Evolutionary conservation across 1,139 yeast species (phyloP), one percentile per base, ranked within the genome.

Genomic region (Geotrichum klebahnii): DNA sequence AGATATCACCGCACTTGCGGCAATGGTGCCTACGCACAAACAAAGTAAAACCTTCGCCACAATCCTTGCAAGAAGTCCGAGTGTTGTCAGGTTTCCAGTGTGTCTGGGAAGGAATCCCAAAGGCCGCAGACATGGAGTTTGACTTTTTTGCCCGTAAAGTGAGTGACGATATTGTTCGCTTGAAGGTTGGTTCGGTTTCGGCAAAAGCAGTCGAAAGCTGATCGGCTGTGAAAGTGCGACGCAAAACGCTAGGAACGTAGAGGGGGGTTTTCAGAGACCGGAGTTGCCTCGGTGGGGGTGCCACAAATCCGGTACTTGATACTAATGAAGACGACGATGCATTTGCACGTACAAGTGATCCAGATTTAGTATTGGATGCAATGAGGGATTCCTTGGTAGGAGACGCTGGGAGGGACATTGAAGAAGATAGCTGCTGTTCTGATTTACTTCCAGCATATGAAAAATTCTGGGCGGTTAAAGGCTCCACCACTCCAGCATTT

Each of bases 11-110:
- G 70, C 97, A 90, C 62, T 86, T 83, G 47, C 97, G 78, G 65
- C 97, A 90, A 68, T 90, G 97, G 64, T 90, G 97, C 53, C 94
- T 80, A 56, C 97, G 77, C 60, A 89, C 95, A 66, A 87, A 79
- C 36, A 68, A 58, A 3, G 69, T 61, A 53, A 70, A 70, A 23
- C 54, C 53, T 31, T 55, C 55, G 32, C 52, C 71, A 68, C 97
- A 89, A n/a, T 77, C 75, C n/a, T 78, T 76, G 65, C 97, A 89
- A 45, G 77, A 73, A 42, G 72, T 68, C 26, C 86, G 79, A 14
- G 76, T 65, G 43, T 76, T 77, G 65, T 89, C 95, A 36, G 86
- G 81, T 44, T 81, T 72, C 97, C 97, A 89, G 65, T 89, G 96
- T 36, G 70, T 75, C 61, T 84, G 81, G 45, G 85, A 80, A 79